Evolutionary conservation across 2,329 filamentous ascomycete genomes (phyloP).

Genomic region (Cladosporium velox): DNA sequence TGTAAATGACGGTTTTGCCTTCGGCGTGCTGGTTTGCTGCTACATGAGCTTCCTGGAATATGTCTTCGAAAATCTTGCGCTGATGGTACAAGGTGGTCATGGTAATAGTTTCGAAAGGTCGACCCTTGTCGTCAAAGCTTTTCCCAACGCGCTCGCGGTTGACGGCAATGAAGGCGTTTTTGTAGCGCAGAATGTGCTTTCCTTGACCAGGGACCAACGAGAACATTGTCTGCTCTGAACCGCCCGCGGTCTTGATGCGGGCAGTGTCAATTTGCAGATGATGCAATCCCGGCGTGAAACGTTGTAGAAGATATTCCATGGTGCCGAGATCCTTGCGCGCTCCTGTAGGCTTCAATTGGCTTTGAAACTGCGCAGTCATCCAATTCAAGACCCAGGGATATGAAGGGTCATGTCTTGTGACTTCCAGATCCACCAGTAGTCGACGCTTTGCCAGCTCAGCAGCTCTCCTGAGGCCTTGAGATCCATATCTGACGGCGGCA

Average conservation of each 20-base stretch:
- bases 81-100: conserved; percentile 89
- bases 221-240: conserved; percentile 76
- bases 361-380: conserved; percentile 67
- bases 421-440: conserved; percentile 92
- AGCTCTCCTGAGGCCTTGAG: conserved; percentile 71
- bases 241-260: conserved; percentile 63
- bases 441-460: conserved; percentile 77
- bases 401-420: conserved; percentile 88
- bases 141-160: conserved; percentile 80
- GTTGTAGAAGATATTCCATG: conserved; percentile 56
- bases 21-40: conserved; percentile 79
- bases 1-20: conserved; percentile 91
- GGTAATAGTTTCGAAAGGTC: conserved; percentile 91
- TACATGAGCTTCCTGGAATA: conserved; percentile 83
- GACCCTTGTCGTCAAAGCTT: conserved; percentile 76
- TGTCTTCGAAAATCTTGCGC: conserved; percentile 82
- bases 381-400: conserved; percentile 94
- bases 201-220: conserved; percentile 89
- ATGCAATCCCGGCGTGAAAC: conserved; percentile 62
- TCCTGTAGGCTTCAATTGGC: conserved; percentile 42
- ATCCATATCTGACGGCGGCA: conserved; percentile 76
- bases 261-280: conserved; percentile 67
- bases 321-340: conserved; percentile 40
- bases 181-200: conserved; percentile 82
- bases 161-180: conserved; percentile 83